Evolutionary conservation across 495 filamentous ascomycete genomes (phyloP), one percentile per base, ranked within the genome.

Genomic region (Sordaria brevicollis): DNA sequence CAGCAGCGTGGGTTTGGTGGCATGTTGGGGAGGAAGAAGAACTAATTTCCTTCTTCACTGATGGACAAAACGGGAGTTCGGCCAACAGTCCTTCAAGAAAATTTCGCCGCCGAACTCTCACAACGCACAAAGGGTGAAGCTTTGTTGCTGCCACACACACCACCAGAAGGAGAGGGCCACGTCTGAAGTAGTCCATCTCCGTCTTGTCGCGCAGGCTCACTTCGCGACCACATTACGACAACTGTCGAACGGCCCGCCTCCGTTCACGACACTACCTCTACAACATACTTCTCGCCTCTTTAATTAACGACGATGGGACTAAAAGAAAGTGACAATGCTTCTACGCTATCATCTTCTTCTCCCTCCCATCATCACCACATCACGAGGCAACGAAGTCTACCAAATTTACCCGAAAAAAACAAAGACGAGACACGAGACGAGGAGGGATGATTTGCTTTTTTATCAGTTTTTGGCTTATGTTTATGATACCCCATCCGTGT

Each of bases 1-100:
- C 78, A 87, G 62, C 89, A 93, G 81, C 83, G 91, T 66, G 91
- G 91, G 2, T 85, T 93, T 67, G 81, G 83, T 43, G 83, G 88
- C 54, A 79, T 92, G 77, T 86, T 86, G 85, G 79, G 79, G 79
- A 78, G 70, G 65, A 76, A 62, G 29, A 70, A 70, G 43, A 19
- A 65, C 17, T 72, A 66, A 71, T 62, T 9, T 17, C 4, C 5
- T 34, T 15, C 10, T 9, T 17, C 11, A 19, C 65, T 7, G 36
- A 67, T 69, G 70, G 71, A 66, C 34, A 70, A 70, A 37, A 71
- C 69, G 57, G 17, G 66, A 41, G 66, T 34, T 41, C 65, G 69
- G 69, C 73, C 21, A 21, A 71, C 69, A 71, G 69, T 71, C 39
- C 43, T n/a, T 7, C 13, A 13, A 29, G 21, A 62, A 62, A 33